Base-by-base conservation (phyloP, 1,139 yeast species). In the Debaryomycetaceae sp. region DNA sequence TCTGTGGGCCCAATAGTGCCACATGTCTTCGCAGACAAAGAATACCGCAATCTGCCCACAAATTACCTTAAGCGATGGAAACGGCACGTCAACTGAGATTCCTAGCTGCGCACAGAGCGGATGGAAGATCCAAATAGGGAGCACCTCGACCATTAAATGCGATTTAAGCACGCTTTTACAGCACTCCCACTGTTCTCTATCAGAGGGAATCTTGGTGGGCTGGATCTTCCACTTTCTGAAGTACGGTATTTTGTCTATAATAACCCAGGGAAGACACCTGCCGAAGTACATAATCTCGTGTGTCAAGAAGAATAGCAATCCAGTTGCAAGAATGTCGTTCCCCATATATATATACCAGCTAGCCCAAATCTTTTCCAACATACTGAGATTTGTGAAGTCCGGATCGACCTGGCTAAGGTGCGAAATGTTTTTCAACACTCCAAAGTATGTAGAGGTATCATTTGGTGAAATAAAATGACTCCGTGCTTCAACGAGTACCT, bases 71-170 rank as follows among this genome's bases (percentile, higher is more conserved):
- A 54, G 41, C 2, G 59, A 41, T 9, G 77, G 77, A 58, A 71
- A 71, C 8, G 76, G 76, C 11, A 69, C 71, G 13, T 50, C 50
- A 41, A 56, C 63, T 14, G 61, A 55, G 40, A 71, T 69, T 29
- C 72, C 71, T 38, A 71, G 58, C 37, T 58, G 58, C 44, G 65
- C 58, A 50, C 74, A 67, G 26, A 71, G 47, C 8, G 77, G 77
- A 47, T 71, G 77, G 61, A 71, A 71, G 30, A 70, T 62, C 77
- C 77, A 71, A 45, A 71, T 71, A 24, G 77, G 76, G 39, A 71
- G 62, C 5, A 70, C 74, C 50, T 71, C 77, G 34, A 71, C 74
- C 42, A 71, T 53, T 41, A 71, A 64, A 47, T 71, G 77, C 15
- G 73, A 67, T 29, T 63, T 67, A 41, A 70, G 56, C 24, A 71